These are phyloP conservation scores for Paspalum vaginatum DNA, from an alignment of 176 grass and related monocot genomes.

Conservation along the genomic window DNA sequence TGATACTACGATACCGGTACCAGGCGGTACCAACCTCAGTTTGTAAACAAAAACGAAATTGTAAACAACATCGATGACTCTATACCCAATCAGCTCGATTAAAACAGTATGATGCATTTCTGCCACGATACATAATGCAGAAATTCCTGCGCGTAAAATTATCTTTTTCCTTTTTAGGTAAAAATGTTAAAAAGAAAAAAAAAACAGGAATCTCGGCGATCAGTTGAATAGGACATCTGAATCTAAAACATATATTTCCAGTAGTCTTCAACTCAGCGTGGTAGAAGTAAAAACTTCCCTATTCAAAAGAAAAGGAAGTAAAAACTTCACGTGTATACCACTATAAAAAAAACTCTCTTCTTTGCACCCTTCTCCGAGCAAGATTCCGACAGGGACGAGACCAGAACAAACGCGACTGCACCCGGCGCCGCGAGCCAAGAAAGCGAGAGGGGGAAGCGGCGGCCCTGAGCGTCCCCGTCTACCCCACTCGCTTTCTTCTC, in stretches of 20 bases:
- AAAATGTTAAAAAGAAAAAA: neutral
- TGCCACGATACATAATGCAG: neutral
- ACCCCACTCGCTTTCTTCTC: slow-evolving; percentile 33
- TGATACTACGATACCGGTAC: no score
- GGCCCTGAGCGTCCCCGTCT: neutral
- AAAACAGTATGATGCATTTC: neutral
- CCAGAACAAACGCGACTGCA: slow-evolving; percentile 7
- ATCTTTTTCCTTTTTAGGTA: neutral
- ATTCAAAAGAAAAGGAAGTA: no score
- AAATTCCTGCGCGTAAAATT: neutral
- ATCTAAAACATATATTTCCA: slow-evolving; percentile 14
- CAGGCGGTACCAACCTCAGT: no score
- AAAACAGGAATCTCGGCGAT: slow-evolving; percentile 19
- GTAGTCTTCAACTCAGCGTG: neutral
- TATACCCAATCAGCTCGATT: neutral
- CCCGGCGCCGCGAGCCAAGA: slow-evolving; percentile 19
- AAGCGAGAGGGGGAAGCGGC: slow-evolving; percentile 4
- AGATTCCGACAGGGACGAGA: neutral
- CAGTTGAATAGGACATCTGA: slow-evolving; percentile 26
- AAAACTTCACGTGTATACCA: slow-evolving; percentile 22
- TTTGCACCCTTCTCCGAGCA: neutral
- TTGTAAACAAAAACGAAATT: neutral
- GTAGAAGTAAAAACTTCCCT: slow-evolving; percentile 25
- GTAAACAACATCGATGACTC: neutral
- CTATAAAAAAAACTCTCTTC: neutral